Percentiles rank a stretch among this genome's conserved stretches.
Evolutionary conservation across 1,139 yeast species (phyloP).

Genomic region (Eremothecium coryli): DNA sequence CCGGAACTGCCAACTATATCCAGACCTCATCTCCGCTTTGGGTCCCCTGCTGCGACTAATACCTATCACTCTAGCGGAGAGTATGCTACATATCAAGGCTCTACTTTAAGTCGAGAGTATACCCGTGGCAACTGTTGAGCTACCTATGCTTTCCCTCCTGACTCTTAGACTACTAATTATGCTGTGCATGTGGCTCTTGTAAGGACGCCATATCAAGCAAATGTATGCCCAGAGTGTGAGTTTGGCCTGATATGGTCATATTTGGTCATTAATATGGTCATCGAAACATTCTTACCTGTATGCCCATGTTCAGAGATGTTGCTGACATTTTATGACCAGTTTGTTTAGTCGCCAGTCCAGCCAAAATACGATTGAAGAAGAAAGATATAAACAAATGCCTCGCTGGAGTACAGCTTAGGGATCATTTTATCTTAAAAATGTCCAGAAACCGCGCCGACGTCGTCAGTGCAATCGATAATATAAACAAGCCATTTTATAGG

Average conservation of each 20-base stretch:
- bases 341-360: no score
- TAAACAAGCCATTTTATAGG: no score
- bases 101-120: background rate
- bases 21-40: background rate
- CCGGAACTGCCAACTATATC: background rate
- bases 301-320: no score
- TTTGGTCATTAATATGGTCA: background rate
- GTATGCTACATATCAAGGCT: constrained; percentile 2
- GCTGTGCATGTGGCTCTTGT: background rate
- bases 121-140: background rate
- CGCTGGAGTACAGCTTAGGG: no score
- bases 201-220: background rate
- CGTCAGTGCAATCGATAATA: no score
- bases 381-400: no score
- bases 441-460: no score
- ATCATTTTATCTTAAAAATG: no score
- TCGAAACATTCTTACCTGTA: background rate
- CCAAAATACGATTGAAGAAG: no score
- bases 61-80: constrained; percentile 3
- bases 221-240: background rate
- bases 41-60: background rate
- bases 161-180: background rate
- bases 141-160: no score
- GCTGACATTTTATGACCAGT: no score
- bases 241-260: background rate